Conservation (phyloP, 2,329 filamentous ascomycete species). For the Penicillium frequentans region DNA sequence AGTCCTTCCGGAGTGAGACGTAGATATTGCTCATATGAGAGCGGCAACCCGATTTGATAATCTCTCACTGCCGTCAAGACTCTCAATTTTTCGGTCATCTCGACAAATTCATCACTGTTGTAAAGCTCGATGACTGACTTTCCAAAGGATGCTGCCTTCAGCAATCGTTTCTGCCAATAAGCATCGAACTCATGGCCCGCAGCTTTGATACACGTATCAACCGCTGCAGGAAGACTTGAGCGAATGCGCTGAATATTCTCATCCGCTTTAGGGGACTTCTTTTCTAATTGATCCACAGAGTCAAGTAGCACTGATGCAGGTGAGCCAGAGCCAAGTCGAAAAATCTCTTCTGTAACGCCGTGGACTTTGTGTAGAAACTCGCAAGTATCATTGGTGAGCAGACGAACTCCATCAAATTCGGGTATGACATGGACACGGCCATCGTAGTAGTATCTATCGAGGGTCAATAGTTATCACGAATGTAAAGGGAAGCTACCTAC, state of each 20-base stretch:
- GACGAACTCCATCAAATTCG: constrained; percentile 82
- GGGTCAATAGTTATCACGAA: not conserved
- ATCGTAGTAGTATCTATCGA: constrained; percentile 76
- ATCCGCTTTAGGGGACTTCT: constrained; percentile 93
- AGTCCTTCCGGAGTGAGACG: constrained; percentile 85
- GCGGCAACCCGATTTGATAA: constrained; percentile 83
- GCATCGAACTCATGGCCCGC: constrained; percentile 88
- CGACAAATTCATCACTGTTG: constrained; percentile 97
- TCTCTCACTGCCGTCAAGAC: constrained; percentile 91
- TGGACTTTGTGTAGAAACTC: constrained; percentile 97
- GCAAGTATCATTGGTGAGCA: constrained; percentile 91
- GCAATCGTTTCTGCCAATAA: constrained; percentile 89
- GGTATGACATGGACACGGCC: constrained; percentile 85
- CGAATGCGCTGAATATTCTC: constrained; percentile 96
- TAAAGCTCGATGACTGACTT: constrained; percentile 97
- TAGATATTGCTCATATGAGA: constrained; percentile 93
- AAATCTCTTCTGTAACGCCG: constrained; percentile 80
- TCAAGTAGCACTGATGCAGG: constrained; percentile 91
- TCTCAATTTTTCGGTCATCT: constrained; percentile 92
- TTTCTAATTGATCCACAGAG: constrained; percentile 85
- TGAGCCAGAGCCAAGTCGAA: constrained; percentile 82
- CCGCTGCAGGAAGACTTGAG: constrained; percentile 82
- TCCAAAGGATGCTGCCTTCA: constrained; percentile 96
- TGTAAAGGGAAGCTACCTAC: constrained; percentile 30
- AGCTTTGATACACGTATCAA: constrained; percentile 89